Percentiles rank a stretch among this genome's conserved stretches.
These are phyloP conservation scores for Rhodocollybia butyracea DNA, from an alignment of 768 basidiomycete genomes.

Conservation along the genomic window DNA sequence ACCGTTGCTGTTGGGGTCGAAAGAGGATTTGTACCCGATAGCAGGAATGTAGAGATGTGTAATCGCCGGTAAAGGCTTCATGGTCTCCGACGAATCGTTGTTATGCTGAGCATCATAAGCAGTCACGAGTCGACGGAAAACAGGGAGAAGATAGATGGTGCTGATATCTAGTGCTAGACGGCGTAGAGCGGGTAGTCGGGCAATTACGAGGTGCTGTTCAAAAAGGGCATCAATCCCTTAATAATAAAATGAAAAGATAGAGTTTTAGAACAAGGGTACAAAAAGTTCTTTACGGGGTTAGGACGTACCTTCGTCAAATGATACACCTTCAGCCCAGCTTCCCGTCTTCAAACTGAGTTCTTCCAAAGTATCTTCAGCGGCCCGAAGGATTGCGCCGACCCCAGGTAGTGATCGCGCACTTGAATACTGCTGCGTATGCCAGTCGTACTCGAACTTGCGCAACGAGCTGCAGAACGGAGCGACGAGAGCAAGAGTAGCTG, in stretches of 20 bases:
- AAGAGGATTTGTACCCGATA: slow-evolving; percentile 4
- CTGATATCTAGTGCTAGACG: slow-evolving; percentile 1
- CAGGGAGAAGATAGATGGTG: slow-evolving; percentile 1
- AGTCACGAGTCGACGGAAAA: not conserved
- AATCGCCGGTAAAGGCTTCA: not conserved
- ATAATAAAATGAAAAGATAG: too few species aligned
- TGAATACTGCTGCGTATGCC: slow-evolving; percentile 4
- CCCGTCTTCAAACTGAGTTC: slow-evolving; percentile 2
- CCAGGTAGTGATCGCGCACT: slow-evolving; percentile 5
- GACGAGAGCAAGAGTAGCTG: not conserved
- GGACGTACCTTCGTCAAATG: not conserved
- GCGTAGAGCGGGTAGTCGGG: not conserved
- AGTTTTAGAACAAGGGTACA: too few species aligned
- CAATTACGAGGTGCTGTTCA: not conserved
- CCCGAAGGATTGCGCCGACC: slow-evolving; percentile 3
- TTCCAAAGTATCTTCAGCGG: slow-evolving; percentile 1
- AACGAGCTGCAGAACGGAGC: slow-evolving; percentile 1
- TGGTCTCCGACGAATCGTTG: not conserved
- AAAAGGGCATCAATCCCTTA: not conserved
- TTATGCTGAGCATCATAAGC: not conserved
- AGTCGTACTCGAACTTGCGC: slow-evolving; percentile 3
- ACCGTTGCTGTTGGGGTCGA: not conserved
- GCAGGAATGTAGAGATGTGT: slow-evolving; percentile 1
- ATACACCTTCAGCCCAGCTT: not conserved
- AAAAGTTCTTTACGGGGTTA: too few species aligned